Conservation (phyloP, 2,329 filamentous ascomycete species). For the Zasmidium angulare region DNA sequence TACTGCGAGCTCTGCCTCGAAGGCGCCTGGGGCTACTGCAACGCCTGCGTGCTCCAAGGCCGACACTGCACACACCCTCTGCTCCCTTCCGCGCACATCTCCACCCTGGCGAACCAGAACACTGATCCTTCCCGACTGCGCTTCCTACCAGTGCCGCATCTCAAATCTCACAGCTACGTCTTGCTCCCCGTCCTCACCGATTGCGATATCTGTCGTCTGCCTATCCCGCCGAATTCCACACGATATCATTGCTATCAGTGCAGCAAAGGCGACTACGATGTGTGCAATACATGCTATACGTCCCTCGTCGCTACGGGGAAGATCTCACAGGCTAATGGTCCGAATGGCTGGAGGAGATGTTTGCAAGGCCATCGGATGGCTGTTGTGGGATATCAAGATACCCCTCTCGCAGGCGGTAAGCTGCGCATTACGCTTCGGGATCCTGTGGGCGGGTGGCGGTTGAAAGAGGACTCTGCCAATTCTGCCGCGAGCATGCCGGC, state of each 20-base stretch:
- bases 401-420: conserved; percentile 59
- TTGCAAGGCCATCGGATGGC: conserved; percentile 80
- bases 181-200: conserved; percentile 59
- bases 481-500: no score
- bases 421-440: conserved; percentile 68
- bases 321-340: conserved; percentile 73
- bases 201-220: conserved; percentile 76
- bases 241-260: conserved; percentile 81
- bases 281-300: conserved; percentile 77
- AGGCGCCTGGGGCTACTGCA: conserved; percentile 94
- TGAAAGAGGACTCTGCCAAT: conserved; percentile 51
- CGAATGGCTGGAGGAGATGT: conserved; percentile 80
- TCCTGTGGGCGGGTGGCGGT: conserved; percentile 71
- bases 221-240: conserved; percentile 67
- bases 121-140: conserved; percentile 19
- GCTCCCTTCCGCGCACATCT: conserved; percentile 67
- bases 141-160: conserved; percentile 30
- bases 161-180: conserved; percentile 44
- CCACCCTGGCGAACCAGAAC: conserved; percentile 25
- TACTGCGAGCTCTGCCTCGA: conserved; percentile 83
- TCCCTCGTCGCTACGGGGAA: conserved; percentile 62
- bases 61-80: conserved; percentile 78
- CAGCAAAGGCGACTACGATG: conserved; percentile 79
- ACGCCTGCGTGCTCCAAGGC: conserved; percentile 79
- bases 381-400: conserved; percentile 71